Percentiles rank a stretch among this genome's conserved stretches.
These are phyloP conservation scores for Dicorynia guianensis DNA, from an alignment of 306 rosid genomes.

Conservation along the genomic window DNA sequence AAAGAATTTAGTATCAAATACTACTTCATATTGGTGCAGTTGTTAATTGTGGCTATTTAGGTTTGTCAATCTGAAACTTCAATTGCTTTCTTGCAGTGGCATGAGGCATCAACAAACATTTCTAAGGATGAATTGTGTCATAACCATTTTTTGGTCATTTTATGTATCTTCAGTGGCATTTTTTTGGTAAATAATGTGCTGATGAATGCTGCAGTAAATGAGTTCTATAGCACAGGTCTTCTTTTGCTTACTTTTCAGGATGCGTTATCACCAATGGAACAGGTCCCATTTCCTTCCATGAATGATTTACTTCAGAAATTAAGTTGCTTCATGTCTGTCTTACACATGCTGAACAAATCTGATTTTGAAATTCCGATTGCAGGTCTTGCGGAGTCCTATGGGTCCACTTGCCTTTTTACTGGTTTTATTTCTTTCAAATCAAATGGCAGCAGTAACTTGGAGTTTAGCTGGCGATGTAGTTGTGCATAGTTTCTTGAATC, in stretches of 20 bases:
- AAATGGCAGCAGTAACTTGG: constrained; percentile 77
- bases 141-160: constrained; percentile 78
- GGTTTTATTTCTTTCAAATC: constrained; percentile 81
- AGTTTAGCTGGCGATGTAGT: constrained; percentile 80
- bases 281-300: constrained; percentile 58
- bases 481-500: constrained; percentile 70
- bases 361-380: constrained; percentile 37
- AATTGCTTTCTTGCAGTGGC: constrained; percentile 59
- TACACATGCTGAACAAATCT: constrained; percentile 36
- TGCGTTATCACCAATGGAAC: constrained; percentile 76
- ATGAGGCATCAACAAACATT: constrained; percentile 53
- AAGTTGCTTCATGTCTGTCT: constrained; percentile 26
- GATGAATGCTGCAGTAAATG: constrained; percentile 75
- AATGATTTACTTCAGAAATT: constrained; percentile 31
- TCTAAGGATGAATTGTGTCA: constrained; percentile 77
- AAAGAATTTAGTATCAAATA: too few species aligned
- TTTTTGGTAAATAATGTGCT: constrained; percentile 73
- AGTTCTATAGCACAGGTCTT: constrained; percentile 64
- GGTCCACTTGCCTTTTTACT: constrained; percentile 65
- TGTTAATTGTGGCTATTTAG: constrained; percentile 23
- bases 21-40: not conserved
- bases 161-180: constrained; percentile 77
- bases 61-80: constrained; percentile 48
- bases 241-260: constrained; percentile 82
- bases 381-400: constrained; percentile 78